These are phyloP conservation scores for Vitrella brassicaformis DNA, from an alignment of 73 alveolate species.

Conservation along the genomic window DNA sequence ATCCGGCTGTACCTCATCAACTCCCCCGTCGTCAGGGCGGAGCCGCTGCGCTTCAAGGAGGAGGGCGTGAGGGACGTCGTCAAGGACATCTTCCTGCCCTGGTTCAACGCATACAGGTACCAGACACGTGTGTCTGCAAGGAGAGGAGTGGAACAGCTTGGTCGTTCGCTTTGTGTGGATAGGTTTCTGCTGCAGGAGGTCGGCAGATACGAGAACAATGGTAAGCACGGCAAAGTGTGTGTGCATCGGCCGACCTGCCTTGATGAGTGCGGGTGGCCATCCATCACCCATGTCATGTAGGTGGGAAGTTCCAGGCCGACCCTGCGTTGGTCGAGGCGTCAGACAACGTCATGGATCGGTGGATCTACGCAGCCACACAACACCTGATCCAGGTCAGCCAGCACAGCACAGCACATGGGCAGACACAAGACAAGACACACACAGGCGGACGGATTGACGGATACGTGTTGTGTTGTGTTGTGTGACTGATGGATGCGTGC, in stretches of 20 bases:
- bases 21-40: slow-evolving; percentile 91
- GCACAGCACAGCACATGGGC: too few relatives aligned
- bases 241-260: too few relatives aligned
- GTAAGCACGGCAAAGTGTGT: too few relatives aligned
- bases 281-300: too few relatives aligned
- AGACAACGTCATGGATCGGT: slow-evolving; percentile 75
- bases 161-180: neutral
- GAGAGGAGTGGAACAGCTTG: neutral
- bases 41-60: slow-evolving; percentile 65
- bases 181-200: slow-evolving; percentile 80
- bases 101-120: slow-evolving; percentile 84
- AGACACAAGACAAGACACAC: too few relatives aligned
- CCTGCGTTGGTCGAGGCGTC: slow-evolving; percentile 31
- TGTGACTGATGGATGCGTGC: too few relatives aligned
- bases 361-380: slow-evolving; percentile 83
- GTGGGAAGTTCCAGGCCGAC: slow-evolving; percentile 66
- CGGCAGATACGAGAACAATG: slow-evolving; percentile 70
- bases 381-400: slow-evolving; percentile 70
- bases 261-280: too few relatives aligned
- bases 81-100: slow-evolving; percentile 91
- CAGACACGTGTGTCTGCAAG: neutral
- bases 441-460: too few relatives aligned
- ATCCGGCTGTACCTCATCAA: slow-evolving; percentile 79
- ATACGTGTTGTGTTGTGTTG: too few relatives aligned
- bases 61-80: slow-evolving; percentile 80